Percentiles rank a stretch among this genome's conserved stretches.
These are phyloP conservation scores for Ophiorrhiza pumila DNA, from an alignment of 257 asterid genomes.

Conservation along the genomic window DNA sequence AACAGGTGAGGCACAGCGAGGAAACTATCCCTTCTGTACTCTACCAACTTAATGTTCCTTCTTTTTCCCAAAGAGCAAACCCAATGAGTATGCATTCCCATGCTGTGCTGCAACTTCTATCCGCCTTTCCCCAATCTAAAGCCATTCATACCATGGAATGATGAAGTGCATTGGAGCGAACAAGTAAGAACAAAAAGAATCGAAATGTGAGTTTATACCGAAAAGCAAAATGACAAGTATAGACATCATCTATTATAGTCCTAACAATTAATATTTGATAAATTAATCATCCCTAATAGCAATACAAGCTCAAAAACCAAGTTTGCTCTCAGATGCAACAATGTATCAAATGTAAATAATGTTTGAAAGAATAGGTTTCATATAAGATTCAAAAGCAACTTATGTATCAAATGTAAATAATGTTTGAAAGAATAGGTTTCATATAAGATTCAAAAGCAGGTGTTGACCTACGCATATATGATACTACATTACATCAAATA, in stretches of 20 bases:
- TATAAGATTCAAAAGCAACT: not conserved
- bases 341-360: not conserved
- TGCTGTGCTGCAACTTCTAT: slow-evolving; percentile 73
- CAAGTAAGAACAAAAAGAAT: not conserved
- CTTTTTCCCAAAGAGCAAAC: slow-evolving; percentile 67
- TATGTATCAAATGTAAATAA: not conserved
- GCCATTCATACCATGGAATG: slow-evolving; percentile 23
- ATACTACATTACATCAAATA: not conserved
- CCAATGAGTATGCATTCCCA: slow-evolving; percentile 75
- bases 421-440: not conserved
- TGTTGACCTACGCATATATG: not conserved
- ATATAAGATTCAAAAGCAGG: not conserved
- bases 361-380: not conserved
- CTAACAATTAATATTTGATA: not conserved
- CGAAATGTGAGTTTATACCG: not conserved
- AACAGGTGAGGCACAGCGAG: not conserved
- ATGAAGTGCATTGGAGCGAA: not conserved
- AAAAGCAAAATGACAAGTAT: not conserved
- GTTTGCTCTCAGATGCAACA: not conserved
- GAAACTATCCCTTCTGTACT: not conserved
- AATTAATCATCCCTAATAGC: not conserved
- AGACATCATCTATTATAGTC: not conserved
- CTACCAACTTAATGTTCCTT: slow-evolving; percentile 35
- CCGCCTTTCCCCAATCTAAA: slow-evolving; percentile 78
- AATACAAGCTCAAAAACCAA: not conserved